Conservation (phyloP, 202 grass and related monocot species). For the Saccharum hybrid region DNA sequence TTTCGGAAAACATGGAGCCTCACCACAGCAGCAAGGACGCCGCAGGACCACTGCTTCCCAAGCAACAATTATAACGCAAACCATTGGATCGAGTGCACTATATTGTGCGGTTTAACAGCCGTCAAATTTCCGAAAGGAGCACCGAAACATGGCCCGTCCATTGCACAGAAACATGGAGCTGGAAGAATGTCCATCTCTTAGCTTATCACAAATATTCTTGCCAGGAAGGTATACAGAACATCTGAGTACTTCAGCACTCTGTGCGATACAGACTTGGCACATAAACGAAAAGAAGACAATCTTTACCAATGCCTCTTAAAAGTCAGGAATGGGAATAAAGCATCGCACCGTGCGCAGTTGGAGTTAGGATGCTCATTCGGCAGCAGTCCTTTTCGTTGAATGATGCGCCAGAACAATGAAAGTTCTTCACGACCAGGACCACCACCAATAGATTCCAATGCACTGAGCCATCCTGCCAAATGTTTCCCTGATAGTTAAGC, state of each 20-base stretch:
- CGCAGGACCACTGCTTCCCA: background rate
- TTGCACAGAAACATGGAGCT: background rate
- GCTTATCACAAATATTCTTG: background rate
- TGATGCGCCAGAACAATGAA: slow-evolving; percentile 20
- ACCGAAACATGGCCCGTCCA: background rate
- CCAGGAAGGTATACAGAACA: background rate
- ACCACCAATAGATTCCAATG: slow-evolving; percentile 31
- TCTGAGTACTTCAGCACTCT: background rate
- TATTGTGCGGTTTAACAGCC: background rate
- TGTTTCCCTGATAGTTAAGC: slow-evolving; percentile 33
- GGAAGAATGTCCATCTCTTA: background rate
- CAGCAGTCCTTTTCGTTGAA: slow-evolving; percentile 34
- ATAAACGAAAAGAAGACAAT: background rate
- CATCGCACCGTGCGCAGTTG: background rate
- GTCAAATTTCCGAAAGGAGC: background rate
- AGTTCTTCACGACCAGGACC: slow-evolving; percentile 28
- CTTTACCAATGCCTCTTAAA: background rate
- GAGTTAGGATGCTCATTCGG: slow-evolving; percentile 8
- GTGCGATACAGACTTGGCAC: background rate
- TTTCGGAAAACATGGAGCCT: slow-evolving; percentile 56
- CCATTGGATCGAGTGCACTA: background rate
- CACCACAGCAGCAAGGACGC: slow-evolving; percentile 43
- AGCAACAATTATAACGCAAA: background rate
- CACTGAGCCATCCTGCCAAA: slow-evolving; percentile 41
- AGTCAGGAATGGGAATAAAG: slow-evolving; percentile 25